These are phyloP conservation scores for Fagopyrum homotropicum DNA, from an alignment of 148 eudicot species.

Conservation along the genomic window DNA sequence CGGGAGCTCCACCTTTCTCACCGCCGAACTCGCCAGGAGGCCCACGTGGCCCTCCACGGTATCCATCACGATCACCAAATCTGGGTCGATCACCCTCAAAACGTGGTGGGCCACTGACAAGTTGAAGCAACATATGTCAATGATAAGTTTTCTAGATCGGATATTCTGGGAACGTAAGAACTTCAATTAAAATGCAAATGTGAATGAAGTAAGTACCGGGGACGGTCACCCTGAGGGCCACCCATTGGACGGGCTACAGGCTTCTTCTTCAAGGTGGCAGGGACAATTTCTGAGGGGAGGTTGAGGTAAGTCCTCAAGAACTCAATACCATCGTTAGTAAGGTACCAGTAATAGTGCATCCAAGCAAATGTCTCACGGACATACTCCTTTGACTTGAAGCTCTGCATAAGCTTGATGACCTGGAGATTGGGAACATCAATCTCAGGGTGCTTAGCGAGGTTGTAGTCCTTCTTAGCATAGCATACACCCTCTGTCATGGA, in stretches of 20 bases:
- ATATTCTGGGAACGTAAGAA: neutral
- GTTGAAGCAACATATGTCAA: neutral
- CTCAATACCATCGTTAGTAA: constrained; percentile 92
- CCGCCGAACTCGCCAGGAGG: constrained; percentile 82
- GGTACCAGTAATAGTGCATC: constrained; percentile 97
- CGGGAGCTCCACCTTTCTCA: constrained; percentile 95
- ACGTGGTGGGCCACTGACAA: constrained; percentile 68
- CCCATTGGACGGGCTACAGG: constrained; percentile 83
- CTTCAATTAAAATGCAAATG: neutral
- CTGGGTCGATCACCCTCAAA: constrained; percentile 83
- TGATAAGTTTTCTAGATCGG: neutral
- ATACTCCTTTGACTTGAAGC: constrained; percentile 76
- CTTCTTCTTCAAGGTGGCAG: constrained; percentile 86
- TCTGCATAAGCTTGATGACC: constrained; percentile 85
- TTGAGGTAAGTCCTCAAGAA: constrained; percentile 91
- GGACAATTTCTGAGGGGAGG: constrained; percentile 89
- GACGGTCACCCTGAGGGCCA: constrained; percentile 78
- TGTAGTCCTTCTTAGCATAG: constrained; percentile 77
- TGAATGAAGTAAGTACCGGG: constrained; percentile 42
- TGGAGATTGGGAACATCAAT: constrained; percentile 76
- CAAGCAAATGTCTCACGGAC: constrained; percentile 95
- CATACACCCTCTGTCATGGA: constrained; percentile 65
- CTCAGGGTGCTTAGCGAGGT: constrained; percentile 76
- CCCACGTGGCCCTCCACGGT: constrained; percentile 79
- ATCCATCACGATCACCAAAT: constrained; percentile 79